Evolutionary conservation across 106 monocot species (phyloP).

Genomic region (Chionographis japonica): DNA sequence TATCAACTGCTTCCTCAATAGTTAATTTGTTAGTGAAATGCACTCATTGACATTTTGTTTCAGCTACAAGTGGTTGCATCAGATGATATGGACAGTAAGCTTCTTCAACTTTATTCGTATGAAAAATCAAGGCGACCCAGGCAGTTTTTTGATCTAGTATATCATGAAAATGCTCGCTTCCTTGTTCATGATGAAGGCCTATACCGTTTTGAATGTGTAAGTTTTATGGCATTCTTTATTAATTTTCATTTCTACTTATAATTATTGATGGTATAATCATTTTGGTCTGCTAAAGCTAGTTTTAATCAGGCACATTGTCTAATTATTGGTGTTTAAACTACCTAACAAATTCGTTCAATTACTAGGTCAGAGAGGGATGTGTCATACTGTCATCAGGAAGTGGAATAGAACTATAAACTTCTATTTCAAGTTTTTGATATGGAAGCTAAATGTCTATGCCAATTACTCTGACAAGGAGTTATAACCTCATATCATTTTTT

Average conservation of each 20-base stretch:
- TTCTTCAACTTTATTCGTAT: slow-evolving; percentile 74
- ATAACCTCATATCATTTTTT: slow-evolving; percentile 3
- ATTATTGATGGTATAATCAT: no score
- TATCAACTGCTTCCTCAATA: not conserved
- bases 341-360: no score
- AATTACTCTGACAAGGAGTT: no score
- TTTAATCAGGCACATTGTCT: no score
- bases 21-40: slow-evolving; percentile 1
- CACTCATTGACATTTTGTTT: slow-evolving; percentile 11
- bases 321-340: no score
- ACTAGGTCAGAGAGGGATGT: no score
- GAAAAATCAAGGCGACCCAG: slow-evolving; percentile 68
- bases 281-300: no score
- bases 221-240: slow-evolving; percentile 13
- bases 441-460: no score
- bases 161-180: slow-evolving; percentile 88
- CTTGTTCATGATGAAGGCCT: slow-evolving; percentile 85
- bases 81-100: slow-evolving; percentile 80
- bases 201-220: slow-evolving; percentile 88
- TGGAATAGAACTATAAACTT: no score
- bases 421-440: no score
- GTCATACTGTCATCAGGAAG: no score
- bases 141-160: slow-evolving; percentile 63
- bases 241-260: no score
- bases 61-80: slow-evolving; percentile 88